Conservation (phyloP, 768 basidiomycete species). For the Nidula microcarpa region DNA sequence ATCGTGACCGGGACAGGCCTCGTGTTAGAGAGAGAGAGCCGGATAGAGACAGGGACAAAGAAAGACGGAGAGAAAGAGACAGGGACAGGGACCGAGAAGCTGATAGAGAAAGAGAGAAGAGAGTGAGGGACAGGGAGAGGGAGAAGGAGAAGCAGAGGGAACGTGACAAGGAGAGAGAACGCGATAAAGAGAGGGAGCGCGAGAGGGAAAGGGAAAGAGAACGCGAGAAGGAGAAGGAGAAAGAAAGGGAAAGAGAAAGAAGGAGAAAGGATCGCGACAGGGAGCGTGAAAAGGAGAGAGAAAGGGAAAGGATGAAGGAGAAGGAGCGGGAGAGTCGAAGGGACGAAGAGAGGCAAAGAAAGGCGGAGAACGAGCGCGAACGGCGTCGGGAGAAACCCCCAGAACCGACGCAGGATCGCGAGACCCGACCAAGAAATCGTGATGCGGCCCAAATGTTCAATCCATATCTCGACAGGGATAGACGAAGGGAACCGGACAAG, state of each 20-base stretch:
- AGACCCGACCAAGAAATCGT: constrained; percentile 13
- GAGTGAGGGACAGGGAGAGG: constrained; percentile 6
- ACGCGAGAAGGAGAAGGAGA: constrained; percentile 14
- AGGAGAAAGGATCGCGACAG: constrained; percentile 9
- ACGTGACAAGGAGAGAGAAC: constrained; percentile 9
- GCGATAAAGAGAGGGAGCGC: constrained; percentile 2
- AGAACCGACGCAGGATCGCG: constrained; percentile 9
- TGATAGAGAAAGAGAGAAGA: constrained; percentile 7
- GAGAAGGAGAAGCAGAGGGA: constrained; percentile 8
- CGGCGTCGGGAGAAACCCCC: not conserved
- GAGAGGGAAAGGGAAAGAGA: constrained; percentile 6
- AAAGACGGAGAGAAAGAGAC: constrained; percentile 12
- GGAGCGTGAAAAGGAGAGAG: constrained; percentile 3
- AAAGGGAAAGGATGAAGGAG: constrained; percentile 2
- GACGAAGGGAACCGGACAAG: constrained; percentile 9
- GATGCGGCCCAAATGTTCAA: constrained; percentile 8
- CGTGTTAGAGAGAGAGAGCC: constrained; percentile 4
- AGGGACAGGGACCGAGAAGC: constrained; percentile 9
- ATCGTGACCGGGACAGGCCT: not conserved
- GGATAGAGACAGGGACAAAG: constrained; percentile 13
- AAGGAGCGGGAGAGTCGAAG: not conserved
- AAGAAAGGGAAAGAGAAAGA: constrained; percentile 7
- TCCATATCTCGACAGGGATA: constrained; percentile 11
- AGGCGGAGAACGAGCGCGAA: constrained; percentile 9
- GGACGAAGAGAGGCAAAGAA: constrained; percentile 8